Evolutionary conservation across 73 alveolate species (phyloP), one percentile per base, ranked within the genome.

Genomic region (Symbiodinium pilosum): DNA sequence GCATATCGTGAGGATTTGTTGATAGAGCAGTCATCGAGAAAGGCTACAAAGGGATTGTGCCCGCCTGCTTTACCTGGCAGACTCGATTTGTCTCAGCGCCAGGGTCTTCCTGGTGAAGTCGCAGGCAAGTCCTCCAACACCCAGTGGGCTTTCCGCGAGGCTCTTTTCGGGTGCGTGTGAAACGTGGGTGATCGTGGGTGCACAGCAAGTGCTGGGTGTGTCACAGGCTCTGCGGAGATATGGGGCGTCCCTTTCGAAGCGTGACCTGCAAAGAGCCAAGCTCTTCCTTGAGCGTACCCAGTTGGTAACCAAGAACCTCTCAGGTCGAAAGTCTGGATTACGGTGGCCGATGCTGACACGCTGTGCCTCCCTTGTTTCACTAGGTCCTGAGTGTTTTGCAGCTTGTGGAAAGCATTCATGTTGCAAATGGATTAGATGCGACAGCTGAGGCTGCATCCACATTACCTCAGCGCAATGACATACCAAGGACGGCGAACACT

Each of bases 91-190:
- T 24, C 24, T 54, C n/a, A 11, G 11, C n/a, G n/a, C n/a, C n/a
- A 93, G 98, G 84, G 44, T 3, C 85, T 93, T 73, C 92, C 98
- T 18, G 98, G 98, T 21, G 98, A 93, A 52, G 92, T 93, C 3
- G 98, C 92, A 1, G 98, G 98, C 92, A 93, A 93, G 84, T 93
- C 98, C 68, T 93, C 98, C 68, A 93, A 93, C 85, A 93, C 98
- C 11, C 98, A 93, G 84, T 77, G 92, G 92, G 98, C 98, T 88
- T 93, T 75, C 98, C 54, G 92, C n/a, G 98, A 93, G 98, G 98
- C 40, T 42, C n/a, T n/a, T 21, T 24, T 7, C 68, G 69, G 38
- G 59, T 12, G 24, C 88, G 40, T 83, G 56, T 39, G n/a, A n/a
- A 4, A 21, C 39, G 40, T 40, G 43, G 42, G 47, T 83, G 43